These are phyloP conservation scores for Sugiyamaella sp. DNA, from an alignment of 1,139 yeast species.

Conservation along the genomic window DNA sequence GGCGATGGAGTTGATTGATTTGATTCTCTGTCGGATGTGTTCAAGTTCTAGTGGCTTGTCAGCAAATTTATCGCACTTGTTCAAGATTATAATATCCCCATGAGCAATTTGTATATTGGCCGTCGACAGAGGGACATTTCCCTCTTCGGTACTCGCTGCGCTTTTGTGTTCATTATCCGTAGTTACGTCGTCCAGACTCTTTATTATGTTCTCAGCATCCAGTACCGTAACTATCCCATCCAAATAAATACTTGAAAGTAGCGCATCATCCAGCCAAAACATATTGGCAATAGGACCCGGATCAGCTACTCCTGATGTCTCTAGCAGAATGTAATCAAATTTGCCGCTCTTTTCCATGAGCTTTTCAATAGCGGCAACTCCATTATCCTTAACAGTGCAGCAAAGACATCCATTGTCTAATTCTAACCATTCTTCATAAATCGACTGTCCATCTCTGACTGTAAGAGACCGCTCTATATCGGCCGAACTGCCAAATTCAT, in stretches of 20 bases:
- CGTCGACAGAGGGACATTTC: slow-evolving; percentile 61
- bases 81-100: slow-evolving; percentile 79
- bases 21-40: slow-evolving; percentile 46
- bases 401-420: slow-evolving; percentile 96
- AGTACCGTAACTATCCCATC: slow-evolving; percentile 95
- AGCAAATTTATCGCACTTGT: slow-evolving; percentile 65
- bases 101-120: slow-evolving; percentile 90
- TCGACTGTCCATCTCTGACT: slow-evolving; percentile 55
- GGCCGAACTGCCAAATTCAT: slow-evolving; percentile 57
- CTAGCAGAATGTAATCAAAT: slow-evolving; percentile 86
- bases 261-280: slow-evolving; percentile 96
- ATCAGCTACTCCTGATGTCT: slow-evolving; percentile 98
- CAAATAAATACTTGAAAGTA: slow-evolving; percentile 78
- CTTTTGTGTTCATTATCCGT: slow-evolving; percentile 61
- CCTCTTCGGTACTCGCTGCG: slow-evolving; percentile 24
- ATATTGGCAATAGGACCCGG: slow-evolving; percentile 94
- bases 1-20: slow-evolving; percentile 66
- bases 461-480: slow-evolving; percentile 88
- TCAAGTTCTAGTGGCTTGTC: slow-evolving; percentile 30
- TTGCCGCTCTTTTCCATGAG: slow-evolving; percentile 71
- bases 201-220: slow-evolving; percentile 70
- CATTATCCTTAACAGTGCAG: slow-evolving; percentile 93
- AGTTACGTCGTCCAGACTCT: slow-evolving; percentile 70
- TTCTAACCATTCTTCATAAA: slow-evolving; percentile 92
- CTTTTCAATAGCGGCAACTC: slow-evolving; percentile 91